Conservation (phyloP, 2,329 filamentous ascomycete species). For the Phyllosticta paracitricarpa region DNA sequence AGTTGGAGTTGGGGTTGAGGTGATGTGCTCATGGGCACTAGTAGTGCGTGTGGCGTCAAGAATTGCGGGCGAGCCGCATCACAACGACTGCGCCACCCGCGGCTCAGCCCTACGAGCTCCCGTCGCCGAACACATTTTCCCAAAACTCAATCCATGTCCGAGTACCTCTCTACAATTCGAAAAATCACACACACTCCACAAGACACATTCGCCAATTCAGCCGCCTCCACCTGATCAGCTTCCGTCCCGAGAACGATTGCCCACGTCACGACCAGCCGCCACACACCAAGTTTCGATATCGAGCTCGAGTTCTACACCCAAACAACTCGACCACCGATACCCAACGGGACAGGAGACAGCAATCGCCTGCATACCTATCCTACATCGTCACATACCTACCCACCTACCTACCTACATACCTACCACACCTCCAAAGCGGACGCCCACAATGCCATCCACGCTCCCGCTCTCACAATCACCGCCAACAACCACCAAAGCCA, state of each 20-base stretch:
- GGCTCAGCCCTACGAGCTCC: background rate
- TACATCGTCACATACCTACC: no score
- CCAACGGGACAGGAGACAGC: background rate
- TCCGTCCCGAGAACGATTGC: background rate
- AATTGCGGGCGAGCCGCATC: background rate
- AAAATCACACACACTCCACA: no score
- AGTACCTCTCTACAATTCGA: background rate
- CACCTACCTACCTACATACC: background rate
- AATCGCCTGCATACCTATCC: background rate
- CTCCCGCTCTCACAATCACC: constrained; percentile 1
- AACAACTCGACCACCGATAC: background rate
- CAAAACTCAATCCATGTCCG: background rate
- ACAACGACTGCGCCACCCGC: background rate
- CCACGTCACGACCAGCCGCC: background rate
- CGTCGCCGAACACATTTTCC: background rate
- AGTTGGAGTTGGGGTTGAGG: background rate
- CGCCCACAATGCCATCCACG: background rate
- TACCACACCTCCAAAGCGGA: background rate
- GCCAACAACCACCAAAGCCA: background rate
- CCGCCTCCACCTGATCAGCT: background rate
- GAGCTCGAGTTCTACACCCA: no score
- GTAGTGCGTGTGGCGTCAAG: background rate
- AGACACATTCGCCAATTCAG: background rate
- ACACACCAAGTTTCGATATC: background rate
- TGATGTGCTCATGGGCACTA: background rate